Evolutionary conservation across 2,329 filamentous ascomycete species (phyloP), one percentile per base, ranked within the genome.

Genomic region (Pseudogymnoascus sp.): DNA sequence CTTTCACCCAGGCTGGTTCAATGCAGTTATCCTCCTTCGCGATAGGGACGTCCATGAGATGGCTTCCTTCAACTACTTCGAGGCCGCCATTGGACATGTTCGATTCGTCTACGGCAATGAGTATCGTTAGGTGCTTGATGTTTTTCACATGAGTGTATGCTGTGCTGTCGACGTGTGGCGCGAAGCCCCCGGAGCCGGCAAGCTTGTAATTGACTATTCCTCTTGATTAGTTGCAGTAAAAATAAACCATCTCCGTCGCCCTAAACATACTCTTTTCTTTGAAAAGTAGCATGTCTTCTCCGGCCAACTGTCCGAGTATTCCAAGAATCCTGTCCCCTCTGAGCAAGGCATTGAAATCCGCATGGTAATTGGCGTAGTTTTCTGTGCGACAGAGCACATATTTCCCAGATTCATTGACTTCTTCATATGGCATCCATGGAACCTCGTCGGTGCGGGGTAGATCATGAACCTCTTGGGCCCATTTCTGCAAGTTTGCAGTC

Each of bases 131-230:
- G 36, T 75, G 73, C 61, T 73, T 71, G 39, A 74, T 72, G 17
- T 68, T 68, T 17, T 70, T 71, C 48, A 74, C 72, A 58, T 74
- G 70, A 44, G 72, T 70, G 60, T 75, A 75, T n/a, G 72, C 73
- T 6, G 70, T 72, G 51, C 71, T 69, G 60, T 74, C 73, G 6
- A 75, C 65, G 38, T 74, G 73, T 13, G 72, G 70, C 12, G 69
- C 65, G 64, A 74, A 75, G 2, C 73, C 73, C 29, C 74, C 73
- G 7, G 72, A 42, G 15, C 71, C 35, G 63, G 61, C 8, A 5
- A 42, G 39, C 39, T 42, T 42, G 7, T 42, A 42, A 42, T 42
- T 42, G 39, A 42, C 39, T 42, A 9, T 42, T 15, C 8, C 17
- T 13, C 39, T 42, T 42, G 9, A 4, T 42, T 42, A 42, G 39